Evolutionary conservation across 1,139 yeast species (phyloP).

Genomic region (Insectozyma bohioensis): DNA sequence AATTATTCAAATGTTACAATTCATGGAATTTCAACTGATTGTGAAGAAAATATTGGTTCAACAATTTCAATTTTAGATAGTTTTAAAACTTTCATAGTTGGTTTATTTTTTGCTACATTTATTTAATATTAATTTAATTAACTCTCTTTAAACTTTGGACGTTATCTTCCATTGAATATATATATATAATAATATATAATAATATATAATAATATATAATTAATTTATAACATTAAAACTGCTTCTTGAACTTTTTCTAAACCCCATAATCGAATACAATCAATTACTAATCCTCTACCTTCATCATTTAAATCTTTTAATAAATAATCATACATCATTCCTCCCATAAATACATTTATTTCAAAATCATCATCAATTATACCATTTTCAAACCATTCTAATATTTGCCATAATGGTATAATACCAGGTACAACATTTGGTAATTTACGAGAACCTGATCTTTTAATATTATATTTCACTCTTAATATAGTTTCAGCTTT

Average conservation of each 20-base stretch:
- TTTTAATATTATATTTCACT: conserved; percentile 7
- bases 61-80: conserved; percentile 7
- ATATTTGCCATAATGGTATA: conserved; percentile 48
- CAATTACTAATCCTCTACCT: conserved; percentile 31
- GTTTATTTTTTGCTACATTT: conserved; percentile 7
- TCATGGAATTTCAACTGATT: conserved; percentile 13
- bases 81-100: conserved; percentile 7
- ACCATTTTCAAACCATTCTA: conserved; percentile 23
- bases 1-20: conserved; percentile 10
- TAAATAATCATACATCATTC: conserved; percentile 15
- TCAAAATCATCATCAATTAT: conserved; percentile 18
- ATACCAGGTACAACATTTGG: conserved; percentile 55
- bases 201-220: conserved; percentile 4
- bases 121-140: conserved; percentile 4
- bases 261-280: conserved; percentile 43
- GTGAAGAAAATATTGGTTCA: conserved; percentile 9
- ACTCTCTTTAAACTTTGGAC: conserved; percentile 15
- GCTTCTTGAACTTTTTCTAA: conserved; percentile 25
- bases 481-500: conserved; percentile 21
- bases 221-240: conserved; percentile 15
- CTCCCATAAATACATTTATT: conserved; percentile 17
- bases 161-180: conserved; percentile 16
- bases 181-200: conserved; percentile 1
- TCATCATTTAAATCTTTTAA: conserved; percentile 20
- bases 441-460: conserved; percentile 14